Evolutionary conservation across 176 grass and related monocot genomes (phyloP), one percentile per base, ranked within the genome.

Genomic region (Paspalum notatum): DNA sequence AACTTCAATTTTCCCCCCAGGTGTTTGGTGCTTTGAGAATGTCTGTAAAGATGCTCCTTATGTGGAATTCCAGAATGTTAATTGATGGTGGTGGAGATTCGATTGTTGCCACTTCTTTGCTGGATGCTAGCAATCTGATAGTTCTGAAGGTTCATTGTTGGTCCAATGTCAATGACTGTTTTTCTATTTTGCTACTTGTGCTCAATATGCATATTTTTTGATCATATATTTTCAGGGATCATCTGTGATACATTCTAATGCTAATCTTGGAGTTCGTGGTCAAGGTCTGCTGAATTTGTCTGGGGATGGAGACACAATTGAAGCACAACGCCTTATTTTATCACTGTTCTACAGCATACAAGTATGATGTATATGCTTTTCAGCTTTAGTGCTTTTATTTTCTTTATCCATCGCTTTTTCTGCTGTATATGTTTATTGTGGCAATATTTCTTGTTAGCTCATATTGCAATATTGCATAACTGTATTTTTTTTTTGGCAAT

Each of bases 11-110:
- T 80, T 69, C 80, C 15, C 72, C 76, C 69, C 75, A 99, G 97
- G 97, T 99, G 46, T 96, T 91, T 26, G 97, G 97, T 76, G 93
- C 92, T 67, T 85, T 99, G 77, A 84, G 97, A 75, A 99, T 99
- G 97, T 96, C 97, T 55, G 93, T 99, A 54, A 99, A 99, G 71
- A 96, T 99, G 97, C 93, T 99, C 44, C 90, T 99, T 61, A 99
- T 99, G 97, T 99, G 87, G 97, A 93, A 99, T 79, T 92, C 97
- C 59, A 99, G 61, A 90, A 91, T 99, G 93, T 62, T 88, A 65
- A 99, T 99, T 56, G 87, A 93, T 88, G 97, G 97, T 1, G 97
- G 93, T 85, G 89, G 82, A 58, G 93, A 95, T 89, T 81, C 90
- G 51, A 88, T 99, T 86, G 90, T 99, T 83, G 84, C 77, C 72